These are phyloP conservation scores for Apiospora aurea DNA, from an alignment of 2,329 filamentous ascomycete species.

Conservation along the genomic window DNA sequence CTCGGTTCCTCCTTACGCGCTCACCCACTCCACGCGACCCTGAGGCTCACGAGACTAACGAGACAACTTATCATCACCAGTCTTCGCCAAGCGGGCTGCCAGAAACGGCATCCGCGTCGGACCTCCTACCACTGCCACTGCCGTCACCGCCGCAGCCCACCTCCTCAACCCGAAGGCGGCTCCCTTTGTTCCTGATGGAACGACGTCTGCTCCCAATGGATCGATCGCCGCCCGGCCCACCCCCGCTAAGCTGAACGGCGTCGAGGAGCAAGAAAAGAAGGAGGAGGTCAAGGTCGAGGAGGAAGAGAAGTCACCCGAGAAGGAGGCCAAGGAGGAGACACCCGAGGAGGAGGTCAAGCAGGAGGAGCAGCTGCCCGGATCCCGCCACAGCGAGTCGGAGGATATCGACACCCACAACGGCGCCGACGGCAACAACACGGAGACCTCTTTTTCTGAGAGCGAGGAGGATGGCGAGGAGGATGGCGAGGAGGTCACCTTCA, in stretches of 20 bases:
- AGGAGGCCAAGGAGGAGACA: background rate
- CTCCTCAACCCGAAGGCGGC: background rate
- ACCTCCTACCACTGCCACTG: background rate
- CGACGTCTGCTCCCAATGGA: no score
- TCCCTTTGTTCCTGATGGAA: no score
- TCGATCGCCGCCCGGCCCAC: no score
- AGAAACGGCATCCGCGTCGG: background rate
- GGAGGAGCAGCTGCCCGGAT: background rate
- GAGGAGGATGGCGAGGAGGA: no score
- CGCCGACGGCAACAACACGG: no score
- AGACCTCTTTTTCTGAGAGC: no score
- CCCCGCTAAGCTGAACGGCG: no score
- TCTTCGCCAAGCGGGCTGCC: background rate
- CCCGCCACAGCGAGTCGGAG: background rate
- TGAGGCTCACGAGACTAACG: background rate
- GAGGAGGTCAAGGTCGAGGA: no score
- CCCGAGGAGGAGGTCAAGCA: background rate
- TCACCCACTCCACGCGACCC: no score
- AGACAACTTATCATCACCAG: background rate
- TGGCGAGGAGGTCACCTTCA: no score
- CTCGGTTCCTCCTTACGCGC: background rate
- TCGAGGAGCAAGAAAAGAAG: no score
- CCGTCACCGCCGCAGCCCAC: no score
- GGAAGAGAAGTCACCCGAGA: background rate
- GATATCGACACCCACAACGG: background rate